These are phyloP conservation scores for Taiozyma sp. DNA, from an alignment of 1,139 yeast genomes.

Conservation along the genomic window DNA sequence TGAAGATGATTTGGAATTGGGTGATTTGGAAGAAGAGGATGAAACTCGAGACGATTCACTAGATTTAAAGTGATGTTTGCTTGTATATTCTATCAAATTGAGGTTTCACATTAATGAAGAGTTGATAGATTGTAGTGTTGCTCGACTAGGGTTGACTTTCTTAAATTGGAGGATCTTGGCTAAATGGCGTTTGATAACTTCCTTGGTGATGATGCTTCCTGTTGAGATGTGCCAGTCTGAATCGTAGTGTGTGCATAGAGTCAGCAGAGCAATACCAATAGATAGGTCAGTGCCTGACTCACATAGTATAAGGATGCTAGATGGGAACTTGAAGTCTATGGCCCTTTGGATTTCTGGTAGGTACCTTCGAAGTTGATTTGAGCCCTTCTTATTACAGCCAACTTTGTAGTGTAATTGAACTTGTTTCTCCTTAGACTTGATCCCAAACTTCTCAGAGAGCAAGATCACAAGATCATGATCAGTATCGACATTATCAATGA, in stretches of 20 bases:
- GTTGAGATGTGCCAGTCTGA: constrained; percentile 32
- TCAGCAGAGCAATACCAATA: constrained; percentile 49
- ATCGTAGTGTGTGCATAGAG: constrained; percentile 43
- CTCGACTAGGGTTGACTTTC: constrained; percentile 68
- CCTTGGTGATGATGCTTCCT: constrained; percentile 36
- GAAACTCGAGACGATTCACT: background rate
- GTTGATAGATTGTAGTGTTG: constrained; percentile 65
- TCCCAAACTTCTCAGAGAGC: constrained; percentile 8
- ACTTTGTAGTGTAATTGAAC: constrained; percentile 22
- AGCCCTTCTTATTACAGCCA: constrained; percentile 54
- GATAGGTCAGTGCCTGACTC: constrained; percentile 64
- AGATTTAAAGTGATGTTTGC: background rate
- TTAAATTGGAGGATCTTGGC: constrained; percentile 40
- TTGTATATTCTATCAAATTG: background rate
- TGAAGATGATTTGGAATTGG: constrained; percentile 4
- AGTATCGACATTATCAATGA: constrained; percentile 6
- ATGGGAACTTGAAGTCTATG: constrained; percentile 9
- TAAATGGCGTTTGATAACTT: constrained; percentile 50
- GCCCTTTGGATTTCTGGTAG: constrained; percentile 35
- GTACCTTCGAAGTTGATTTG: constrained; percentile 44
- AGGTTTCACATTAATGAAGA: constrained; percentile 36
- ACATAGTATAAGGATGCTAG: constrained; percentile 41
- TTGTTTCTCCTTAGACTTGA: background rate
- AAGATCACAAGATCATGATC: constrained; percentile 6
- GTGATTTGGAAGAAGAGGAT: constrained; percentile 5